Evolutionary conservation across 306 rosid species (phyloP).

Genomic region (Acacia melanoxylon): DNA sequence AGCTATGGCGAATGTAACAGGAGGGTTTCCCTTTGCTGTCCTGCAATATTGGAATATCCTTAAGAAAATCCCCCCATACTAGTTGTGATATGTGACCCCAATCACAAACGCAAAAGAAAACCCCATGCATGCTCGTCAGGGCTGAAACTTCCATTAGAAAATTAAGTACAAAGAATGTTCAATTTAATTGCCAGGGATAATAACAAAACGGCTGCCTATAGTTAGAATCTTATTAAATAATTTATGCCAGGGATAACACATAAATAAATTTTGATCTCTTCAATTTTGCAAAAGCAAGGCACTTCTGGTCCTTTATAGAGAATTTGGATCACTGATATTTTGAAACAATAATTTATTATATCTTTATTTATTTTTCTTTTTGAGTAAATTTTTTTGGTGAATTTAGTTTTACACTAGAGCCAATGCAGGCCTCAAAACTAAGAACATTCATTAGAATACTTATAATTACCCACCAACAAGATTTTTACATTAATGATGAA

Average conservation of each 20-base stretch:
- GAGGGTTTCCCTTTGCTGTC: slow-evolving; percentile 91
- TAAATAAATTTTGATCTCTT: slow-evolving; percentile 1
- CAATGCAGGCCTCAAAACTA: neutral
- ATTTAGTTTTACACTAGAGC: neutral
- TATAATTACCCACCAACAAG: neutral
- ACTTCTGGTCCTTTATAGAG: neutral
- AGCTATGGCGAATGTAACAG: slow-evolving; percentile 88
- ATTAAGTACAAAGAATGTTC: neutral
- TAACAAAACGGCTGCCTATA: neutral
- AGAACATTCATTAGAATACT: neutral
- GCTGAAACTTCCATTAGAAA: neutral
- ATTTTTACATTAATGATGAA: neutral
- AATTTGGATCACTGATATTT: neutral
- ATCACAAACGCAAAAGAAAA: neutral
- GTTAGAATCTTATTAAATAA: neutral
- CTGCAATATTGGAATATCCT: slow-evolving; percentile 56
- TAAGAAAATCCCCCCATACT: slow-evolving; percentile 32
- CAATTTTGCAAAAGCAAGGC: neutral
- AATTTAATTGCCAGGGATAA: neutral
- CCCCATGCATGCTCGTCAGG: neutral
- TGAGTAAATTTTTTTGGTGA: neutral
- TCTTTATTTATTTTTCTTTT: neutral
- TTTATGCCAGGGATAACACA: neutral
- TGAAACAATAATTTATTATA: neutral
- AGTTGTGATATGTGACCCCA: slow-evolving; percentile 25